Conservation (phyloP, 2,329 filamentous ascomycete genomes). For the Cladobotryum protrusum region DNA sequence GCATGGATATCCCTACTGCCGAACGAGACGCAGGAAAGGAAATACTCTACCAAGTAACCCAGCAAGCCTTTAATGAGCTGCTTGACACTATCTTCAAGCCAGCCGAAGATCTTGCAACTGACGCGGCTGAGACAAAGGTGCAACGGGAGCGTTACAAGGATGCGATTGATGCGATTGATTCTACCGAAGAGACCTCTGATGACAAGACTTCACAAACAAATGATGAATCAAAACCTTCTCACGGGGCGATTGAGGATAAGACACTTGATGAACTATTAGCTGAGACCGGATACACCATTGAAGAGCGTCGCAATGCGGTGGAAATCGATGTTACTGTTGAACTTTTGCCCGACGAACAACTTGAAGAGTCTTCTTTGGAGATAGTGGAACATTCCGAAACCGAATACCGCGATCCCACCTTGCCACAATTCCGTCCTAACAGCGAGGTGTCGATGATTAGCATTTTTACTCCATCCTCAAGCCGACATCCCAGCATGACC, state of each 20-base stretch:
- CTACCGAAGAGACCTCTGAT: constrained; percentile 23
- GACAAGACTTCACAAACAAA: constrained; percentile 1
- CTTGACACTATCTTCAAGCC: constrained; percentile 79
- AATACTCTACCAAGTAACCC: constrained; percentile 83
- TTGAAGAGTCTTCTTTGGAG: constrained; percentile 14
- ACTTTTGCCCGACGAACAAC: constrained; percentile 17
- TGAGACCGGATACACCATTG: constrained; percentile 40
- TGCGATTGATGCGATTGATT: constrained; percentile 38
- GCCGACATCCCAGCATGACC: background rate
- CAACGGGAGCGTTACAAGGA: constrained; percentile 52
- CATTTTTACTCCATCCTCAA: background rate
- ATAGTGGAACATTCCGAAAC: constrained; percentile 15
- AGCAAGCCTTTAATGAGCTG: constrained; percentile 86
- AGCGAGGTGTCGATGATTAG: constrained; percentile 22
- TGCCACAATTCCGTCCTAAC: constrained; percentile 65
- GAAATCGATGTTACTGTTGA: constrained; percentile 25
- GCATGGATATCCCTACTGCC: constrained; percentile 70
- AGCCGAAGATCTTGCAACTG: constrained; percentile 69
- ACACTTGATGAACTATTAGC: constrained; percentile 33
- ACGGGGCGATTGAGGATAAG: constrained; percentile 18
- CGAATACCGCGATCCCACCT: constrained; percentile 50
- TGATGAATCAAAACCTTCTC: constrained; percentile 7
- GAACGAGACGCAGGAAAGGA: constrained; percentile 82
- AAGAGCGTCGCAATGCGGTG: constrained; percentile 27
- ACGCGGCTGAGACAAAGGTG: constrained; percentile 56